Evolutionary conservation across 2,329 filamentous ascomycete genomes (phyloP).

Genomic region (Graphium sp.): DNA sequence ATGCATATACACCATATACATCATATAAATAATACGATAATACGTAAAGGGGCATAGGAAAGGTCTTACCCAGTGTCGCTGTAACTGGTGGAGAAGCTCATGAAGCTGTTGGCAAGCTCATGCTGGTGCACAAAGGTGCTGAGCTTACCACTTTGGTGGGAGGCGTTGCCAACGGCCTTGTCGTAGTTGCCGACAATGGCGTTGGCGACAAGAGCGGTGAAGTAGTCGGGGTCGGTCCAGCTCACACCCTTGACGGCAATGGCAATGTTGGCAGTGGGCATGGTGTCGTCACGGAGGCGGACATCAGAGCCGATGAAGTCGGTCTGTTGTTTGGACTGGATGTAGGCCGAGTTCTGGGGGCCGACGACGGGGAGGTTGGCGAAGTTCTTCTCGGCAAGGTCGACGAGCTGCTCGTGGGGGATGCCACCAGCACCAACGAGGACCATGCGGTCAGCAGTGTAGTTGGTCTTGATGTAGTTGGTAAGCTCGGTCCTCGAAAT

Average conservation of each 20-base stretch:
- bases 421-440: constrained; percentile 90
- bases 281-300: constrained; percentile 86
- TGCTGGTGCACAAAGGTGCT: constrained; percentile 88
- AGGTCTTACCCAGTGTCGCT: constrained; percentile 91
- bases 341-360: constrained; percentile 56
- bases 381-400: constrained; percentile 95
- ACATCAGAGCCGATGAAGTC: constrained; percentile 96
- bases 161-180: constrained; percentile 93
- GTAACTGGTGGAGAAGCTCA: constrained; percentile 99
- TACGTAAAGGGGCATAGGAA: neutral
- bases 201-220: constrained; percentile 92
- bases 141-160: constrained; percentile 96
- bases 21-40: neutral
- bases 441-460: constrained; percentile 98
- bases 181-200: constrained; percentile 99
- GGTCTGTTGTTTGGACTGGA: constrained; percentile 71
- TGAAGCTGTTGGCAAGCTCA: constrained; percentile 97
- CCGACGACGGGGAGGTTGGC: constrained; percentile 58
- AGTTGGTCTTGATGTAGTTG: constrained; percentile 99
- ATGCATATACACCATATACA: constrained; percentile 1
- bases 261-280: constrained; percentile 92
- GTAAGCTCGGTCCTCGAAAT: constrained; percentile 82
- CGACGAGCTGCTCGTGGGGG: constrained; percentile 84
- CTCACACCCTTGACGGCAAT: constrained; percentile 98
- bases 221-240: constrained; percentile 99